These are phyloP conservation scores for Sclerotinia spermophila DNA, from an alignment of 2,329 filamentous ascomycete species.

Conservation along the genomic window DNA sequence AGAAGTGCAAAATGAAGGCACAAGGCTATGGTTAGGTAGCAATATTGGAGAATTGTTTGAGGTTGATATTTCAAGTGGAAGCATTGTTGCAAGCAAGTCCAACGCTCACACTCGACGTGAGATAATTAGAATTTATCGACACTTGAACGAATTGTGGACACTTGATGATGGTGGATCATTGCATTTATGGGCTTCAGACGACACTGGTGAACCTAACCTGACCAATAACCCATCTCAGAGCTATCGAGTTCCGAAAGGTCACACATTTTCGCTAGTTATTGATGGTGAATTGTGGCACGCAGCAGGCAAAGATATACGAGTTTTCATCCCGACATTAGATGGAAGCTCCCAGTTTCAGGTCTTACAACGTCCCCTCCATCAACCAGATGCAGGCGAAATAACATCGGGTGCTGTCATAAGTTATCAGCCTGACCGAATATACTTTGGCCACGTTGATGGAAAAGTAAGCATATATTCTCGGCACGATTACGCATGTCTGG, in stretches of 20 bases:
- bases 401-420: slow-evolving; percentile 76
- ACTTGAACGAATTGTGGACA: slow-evolving; percentile 89
- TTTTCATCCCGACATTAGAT: slow-evolving; percentile 72
- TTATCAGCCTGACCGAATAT: slow-evolving; percentile 73
- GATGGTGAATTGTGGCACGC: slow-evolving; percentile 85
- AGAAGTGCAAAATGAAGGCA: slow-evolving; percentile 75
- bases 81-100: slow-evolving; percentile 63
- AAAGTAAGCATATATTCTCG: slow-evolving; percentile 89
- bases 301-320: slow-evolving; percentile 77
- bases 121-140: slow-evolving; percentile 79
- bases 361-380: slow-evolving; percentile 64
- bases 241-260: slow-evolving; percentile 74
- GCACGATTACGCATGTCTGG: slow-evolving; percentile 72
- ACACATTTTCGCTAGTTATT: slow-evolving; percentile 86
- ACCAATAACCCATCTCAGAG: slow-evolving; percentile 67
- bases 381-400: slow-evolving; percentile 77
- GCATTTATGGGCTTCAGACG: slow-evolving; percentile 79
- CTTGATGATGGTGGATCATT: slow-evolving; percentile 85
- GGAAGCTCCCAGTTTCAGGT: slow-evolving; percentile 71
- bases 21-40: slow-evolving; percentile 83
- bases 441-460: slow-evolving; percentile 88
- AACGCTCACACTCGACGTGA: slow-evolving; percentile 75
- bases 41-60: slow-evolving; percentile 86
- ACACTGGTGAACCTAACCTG: slow-evolving; percentile 68
- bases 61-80: slow-evolving; percentile 73